These are phyloP conservation scores for Ilyonectria robusta DNA, from an alignment of 2,329 filamentous ascomycete species.

Conservation along the genomic window DNA sequence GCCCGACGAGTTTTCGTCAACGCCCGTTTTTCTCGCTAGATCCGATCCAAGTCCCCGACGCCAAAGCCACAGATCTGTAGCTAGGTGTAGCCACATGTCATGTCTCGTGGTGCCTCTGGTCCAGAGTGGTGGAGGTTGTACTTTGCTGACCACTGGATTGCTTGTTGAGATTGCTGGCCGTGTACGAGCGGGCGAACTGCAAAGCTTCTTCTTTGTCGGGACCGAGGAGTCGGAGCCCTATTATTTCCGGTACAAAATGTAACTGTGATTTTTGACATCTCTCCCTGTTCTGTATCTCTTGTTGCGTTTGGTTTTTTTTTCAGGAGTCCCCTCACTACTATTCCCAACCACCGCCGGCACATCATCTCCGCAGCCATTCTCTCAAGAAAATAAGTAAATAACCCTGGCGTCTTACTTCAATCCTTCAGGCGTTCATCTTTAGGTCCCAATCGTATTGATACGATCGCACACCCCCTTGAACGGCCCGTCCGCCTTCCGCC, in stretches of 20 bases:
- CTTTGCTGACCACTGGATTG: background rate
- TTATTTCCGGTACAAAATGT: background rate
- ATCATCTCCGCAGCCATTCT: background rate
- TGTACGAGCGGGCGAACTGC: background rate
- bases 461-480: background rate
- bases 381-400: background rate
- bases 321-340: background rate
- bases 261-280: background rate
- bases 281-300: background rate
- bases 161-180: background rate
- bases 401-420: background rate
- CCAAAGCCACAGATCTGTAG: background rate
- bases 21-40: background rate
- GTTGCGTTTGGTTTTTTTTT: background rate
- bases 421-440: background rate
- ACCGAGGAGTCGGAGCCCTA: background rate
- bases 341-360: background rate
- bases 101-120: background rate
- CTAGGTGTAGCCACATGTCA: background rate
- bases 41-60: constrained; percentile 4
- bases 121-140: background rate
- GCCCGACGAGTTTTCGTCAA: background rate
- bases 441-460: background rate
- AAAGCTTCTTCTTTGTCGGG: background rate
- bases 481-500: constrained; percentile 7